Evolutionary conservation across 2,329 filamentous ascomycete species (phyloP).

Genomic region (Cordyceps cateniannulata): DNA sequence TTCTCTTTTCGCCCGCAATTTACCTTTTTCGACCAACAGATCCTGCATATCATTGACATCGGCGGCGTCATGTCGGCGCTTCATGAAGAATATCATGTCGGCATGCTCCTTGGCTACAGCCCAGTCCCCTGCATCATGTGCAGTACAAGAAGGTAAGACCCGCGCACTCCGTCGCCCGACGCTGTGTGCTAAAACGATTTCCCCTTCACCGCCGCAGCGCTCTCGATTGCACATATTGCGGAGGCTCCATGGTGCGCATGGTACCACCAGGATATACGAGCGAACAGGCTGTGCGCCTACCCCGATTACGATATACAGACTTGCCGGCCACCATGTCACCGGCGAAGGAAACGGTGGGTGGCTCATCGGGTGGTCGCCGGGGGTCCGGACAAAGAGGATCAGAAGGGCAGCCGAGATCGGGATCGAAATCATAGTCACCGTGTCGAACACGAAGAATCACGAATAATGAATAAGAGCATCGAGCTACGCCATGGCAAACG

Average conservation of each 20-base stretch:
- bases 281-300: constrained; percentile 7
- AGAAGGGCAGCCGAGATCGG: background rate
- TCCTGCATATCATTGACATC: background rate
- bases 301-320: constrained; percentile 7
- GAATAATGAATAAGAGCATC: background rate
- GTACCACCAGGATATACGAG: constrained; percentile 10
- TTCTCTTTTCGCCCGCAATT: background rate
- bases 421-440: background rate
- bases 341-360: background rate
- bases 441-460: background rate
- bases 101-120: constrained; percentile 2
- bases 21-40: background rate
- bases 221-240: constrained; percentile 7
- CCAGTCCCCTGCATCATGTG: constrained; percentile 12
- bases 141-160: constrained; percentile 1
- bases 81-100: constrained; percentile 7
- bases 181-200: background rate
- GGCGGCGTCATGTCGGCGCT: background rate
- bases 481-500: background rate
- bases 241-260: constrained; percentile 10
- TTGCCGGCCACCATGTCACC: background rate
- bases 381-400: background rate
- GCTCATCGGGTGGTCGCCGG: background rate
- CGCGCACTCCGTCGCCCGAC: background rate
- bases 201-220: background rate